A percentile compares a stretch with the other conserved stretches of the same genome.
Conservation (phyloP, 2,329 filamentous ascomycete species). For the Atkinsonella hypoxylon region DNA sequence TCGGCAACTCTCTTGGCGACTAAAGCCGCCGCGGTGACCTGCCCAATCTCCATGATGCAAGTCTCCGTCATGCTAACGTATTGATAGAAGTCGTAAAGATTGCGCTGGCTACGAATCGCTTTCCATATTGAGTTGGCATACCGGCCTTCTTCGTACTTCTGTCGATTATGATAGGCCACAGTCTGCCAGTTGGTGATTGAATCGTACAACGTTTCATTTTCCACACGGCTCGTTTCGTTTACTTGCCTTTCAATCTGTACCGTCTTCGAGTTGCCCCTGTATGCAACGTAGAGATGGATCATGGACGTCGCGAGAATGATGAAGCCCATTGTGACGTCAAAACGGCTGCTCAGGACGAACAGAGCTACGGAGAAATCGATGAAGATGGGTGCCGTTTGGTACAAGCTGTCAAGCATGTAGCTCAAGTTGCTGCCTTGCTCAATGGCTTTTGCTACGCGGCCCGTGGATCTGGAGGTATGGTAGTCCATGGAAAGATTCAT, state of each 20-base stretch:
- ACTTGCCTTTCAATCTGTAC: constrained; percentile 6
- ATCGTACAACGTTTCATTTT: constrained; percentile 12
- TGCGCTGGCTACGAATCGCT: constrained; percentile 4
- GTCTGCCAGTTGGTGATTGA: constrained; percentile 35
- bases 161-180: constrained; percentile 28
- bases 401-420: constrained; percentile 41
- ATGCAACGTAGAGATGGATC: constrained; percentile 9
- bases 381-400: constrained; percentile 9
- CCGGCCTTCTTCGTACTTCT: constrained; percentile 12
- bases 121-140: constrained; percentile 9
- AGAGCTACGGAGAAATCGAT: constrained; percentile 33
- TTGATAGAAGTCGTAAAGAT: constrained; percentile 7
- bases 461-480: constrained; percentile 50
- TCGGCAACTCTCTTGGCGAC: constrained; percentile 6
- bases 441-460: constrained; percentile 49
- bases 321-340: constrained; percentile 20
- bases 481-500: constrained; percentile 58
- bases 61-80: constrained; percentile 6
- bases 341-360: constrained; percentile 45
- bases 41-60: constrained; percentile 10
- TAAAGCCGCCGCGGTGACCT: constrained; percentile 6
- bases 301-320: constrained; percentile 11
- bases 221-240: constrained; percentile 8
- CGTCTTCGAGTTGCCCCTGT: constrained; percentile 9
- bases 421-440: constrained; percentile 47